Conservation (phyloP, 768 basidiomycete species). For the Hygrocybe coccinea region DNA sequence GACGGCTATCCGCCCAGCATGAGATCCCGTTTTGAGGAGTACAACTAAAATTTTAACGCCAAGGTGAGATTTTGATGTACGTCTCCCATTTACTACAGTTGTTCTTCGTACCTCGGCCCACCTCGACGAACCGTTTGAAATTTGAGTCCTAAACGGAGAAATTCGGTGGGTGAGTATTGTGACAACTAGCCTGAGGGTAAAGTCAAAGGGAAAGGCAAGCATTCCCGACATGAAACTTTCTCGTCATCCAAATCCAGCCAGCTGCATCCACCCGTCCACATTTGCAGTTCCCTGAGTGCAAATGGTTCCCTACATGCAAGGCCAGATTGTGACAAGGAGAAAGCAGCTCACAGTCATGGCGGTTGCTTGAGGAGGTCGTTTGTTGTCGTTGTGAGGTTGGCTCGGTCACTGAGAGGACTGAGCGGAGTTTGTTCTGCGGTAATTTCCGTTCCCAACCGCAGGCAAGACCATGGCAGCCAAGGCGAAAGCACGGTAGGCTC, state of each 20-base stretch:
- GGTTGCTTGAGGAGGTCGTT: not conserved
- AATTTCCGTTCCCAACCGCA: no score
- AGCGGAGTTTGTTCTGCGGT: no score
- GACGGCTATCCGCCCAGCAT: slow-evolving; percentile 84
- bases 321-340: not conserved
- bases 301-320: not conserved
- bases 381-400: no score
- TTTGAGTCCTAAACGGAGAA: slow-evolving; percentile 57
- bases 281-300: not conserved
- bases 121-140: slow-evolving; percentile 97
- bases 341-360: not conserved
- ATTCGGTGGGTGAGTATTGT: not conserved
- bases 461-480: slow-evolving; percentile 52
- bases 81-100: not conserved
- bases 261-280: not conserved
- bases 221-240: no score
- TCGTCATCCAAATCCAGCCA: not conserved
- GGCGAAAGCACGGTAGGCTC: slow-evolving; percentile 51
- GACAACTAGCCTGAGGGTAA: no score
- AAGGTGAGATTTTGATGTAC: slow-evolving; percentile 3
- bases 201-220: no score
- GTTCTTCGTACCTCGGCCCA: slow-evolving; percentile 73
- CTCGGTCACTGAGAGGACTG: no score
- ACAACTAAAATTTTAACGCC: slow-evolving; percentile 60
- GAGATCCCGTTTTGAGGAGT: slow-evolving; percentile 87